Evolutionary conservation across 352 stramenopile species (phyloP).

Genomic region (Pythium biforme): DNA sequence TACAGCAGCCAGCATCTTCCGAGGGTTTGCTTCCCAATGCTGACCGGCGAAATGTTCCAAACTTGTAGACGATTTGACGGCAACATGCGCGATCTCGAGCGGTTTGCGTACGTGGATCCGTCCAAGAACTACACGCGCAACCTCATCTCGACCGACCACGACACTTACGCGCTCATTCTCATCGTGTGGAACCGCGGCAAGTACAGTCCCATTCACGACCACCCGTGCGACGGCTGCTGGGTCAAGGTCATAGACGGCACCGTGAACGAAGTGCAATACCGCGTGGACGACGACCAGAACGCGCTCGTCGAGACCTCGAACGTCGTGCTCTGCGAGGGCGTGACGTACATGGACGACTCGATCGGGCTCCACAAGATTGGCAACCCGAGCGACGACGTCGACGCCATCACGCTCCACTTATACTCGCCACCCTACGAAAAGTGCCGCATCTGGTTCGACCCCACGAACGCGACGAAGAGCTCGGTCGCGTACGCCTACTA

Average conservation of each 20-base stretch:
- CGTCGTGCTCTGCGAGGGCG: conserved; percentile 55
- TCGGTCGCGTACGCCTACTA: conserved; percentile 70
- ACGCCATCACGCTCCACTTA: conserved; percentile 92
- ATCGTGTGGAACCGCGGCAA: conserved; percentile 91
- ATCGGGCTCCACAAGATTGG: conserved; percentile 92
- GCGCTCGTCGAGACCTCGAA: conserved; percentile 64
- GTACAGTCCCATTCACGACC: conserved; percentile 92
- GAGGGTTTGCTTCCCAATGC: neutral
- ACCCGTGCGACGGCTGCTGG: conserved; percentile 92
- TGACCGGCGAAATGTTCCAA: neutral
- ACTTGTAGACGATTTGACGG: conserved; percentile 34
- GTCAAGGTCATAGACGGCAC: conserved; percentile 84
- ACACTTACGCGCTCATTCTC: conserved; percentile 91
- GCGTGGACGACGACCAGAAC: conserved; percentile 32
- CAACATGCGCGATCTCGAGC: conserved; percentile 47
- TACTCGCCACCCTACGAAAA: conserved; percentile 92
- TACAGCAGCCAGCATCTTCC: neutral
- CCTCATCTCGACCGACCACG: conserved; percentile 85
- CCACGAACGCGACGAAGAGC: conserved; percentile 44
- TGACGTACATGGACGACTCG: conserved; percentile 90
- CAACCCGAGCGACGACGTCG: conserved; percentile 58
- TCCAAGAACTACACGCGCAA: conserved; percentile 90
- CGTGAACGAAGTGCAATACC: conserved; percentile 91
- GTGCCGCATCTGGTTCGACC: conserved; percentile 87
- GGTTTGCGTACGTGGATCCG: conserved; percentile 69